Percentiles rank a stretch among this genome's conserved stretches.
Conservation (phyloP, 2,329 filamentous ascomycete species). For the Trichoderma aggressivum region DNA sequence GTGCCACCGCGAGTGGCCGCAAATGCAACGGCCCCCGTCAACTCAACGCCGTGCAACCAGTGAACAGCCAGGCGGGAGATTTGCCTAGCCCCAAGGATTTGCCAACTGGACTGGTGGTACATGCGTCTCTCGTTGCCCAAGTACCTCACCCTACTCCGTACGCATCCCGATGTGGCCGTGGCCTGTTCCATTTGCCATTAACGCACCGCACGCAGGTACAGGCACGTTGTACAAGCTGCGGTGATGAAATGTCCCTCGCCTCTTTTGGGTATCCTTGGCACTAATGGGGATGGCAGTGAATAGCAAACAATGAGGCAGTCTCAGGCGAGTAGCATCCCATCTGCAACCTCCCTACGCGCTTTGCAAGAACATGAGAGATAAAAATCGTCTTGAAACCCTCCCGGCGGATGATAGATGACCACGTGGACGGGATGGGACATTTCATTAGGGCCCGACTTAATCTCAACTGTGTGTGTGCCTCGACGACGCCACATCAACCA, state of each 20-base stretch:
- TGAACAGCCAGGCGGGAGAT: constrained; percentile 7
- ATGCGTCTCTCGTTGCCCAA: background rate
- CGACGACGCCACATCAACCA: constrained; percentile 9
- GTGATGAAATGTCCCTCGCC: constrained; percentile 13
- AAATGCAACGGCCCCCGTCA: constrained; percentile 11
- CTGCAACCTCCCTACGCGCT: constrained; percentile 8
- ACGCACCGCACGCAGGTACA: background rate
- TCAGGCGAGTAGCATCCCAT: constrained; percentile 9
- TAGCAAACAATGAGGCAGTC: constrained; percentile 5
- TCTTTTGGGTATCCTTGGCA: background rate
- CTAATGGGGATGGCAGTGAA: background rate
- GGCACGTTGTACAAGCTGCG: background rate
- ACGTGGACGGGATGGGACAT: constrained; percentile 19
- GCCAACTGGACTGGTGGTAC: background rate
- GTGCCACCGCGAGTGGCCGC: background rate
- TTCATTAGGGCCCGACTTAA: constrained; percentile 14
- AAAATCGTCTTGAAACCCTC: background rate
- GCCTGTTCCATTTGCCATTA: background rate
- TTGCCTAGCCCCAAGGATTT: background rate
- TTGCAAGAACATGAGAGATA: background rate
- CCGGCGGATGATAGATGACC: constrained; percentile 13
- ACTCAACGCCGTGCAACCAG: constrained; percentile 15
- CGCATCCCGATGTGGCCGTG: background rate
- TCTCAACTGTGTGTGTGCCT: background rate
- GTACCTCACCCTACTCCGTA: background rate